Conservation (phyloP, 257 asterid species). For the Fraxinus americana region DNA sequence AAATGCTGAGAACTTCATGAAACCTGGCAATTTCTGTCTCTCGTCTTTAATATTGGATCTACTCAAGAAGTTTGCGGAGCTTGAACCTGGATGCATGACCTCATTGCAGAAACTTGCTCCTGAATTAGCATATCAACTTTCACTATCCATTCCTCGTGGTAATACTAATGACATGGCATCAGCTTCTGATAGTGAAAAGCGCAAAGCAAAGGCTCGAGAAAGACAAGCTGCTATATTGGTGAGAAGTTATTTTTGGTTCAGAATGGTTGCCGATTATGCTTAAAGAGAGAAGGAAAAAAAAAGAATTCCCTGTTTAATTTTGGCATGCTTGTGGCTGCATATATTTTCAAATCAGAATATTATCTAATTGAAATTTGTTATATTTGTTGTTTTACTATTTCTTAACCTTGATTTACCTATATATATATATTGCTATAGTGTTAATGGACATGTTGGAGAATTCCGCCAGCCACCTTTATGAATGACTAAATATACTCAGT, state of each 20-base stretch:
- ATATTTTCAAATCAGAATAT: not conserved
- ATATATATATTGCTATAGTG: not conserved
- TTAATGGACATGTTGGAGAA: conserved; percentile 17
- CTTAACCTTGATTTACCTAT: not conserved
- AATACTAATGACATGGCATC: conserved; percentile 38
- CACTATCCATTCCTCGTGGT: conserved; percentile 37
- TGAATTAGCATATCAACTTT: conserved; percentile 66
- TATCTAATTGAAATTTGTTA: not conserved
- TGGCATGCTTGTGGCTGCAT: not conserved
- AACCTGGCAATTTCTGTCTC: conserved; percentile 57
- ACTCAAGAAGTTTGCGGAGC: conserved; percentile 69
- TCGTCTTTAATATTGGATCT: conserved; percentile 58
- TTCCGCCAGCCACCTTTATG: conserved; percentile 18
- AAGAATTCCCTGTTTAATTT: not conserved
- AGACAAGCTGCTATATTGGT: conserved; percentile 97
- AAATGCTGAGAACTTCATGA: conserved; percentile 54
- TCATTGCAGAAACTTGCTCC: conserved; percentile 83
- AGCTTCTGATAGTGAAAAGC: conserved; percentile 66
- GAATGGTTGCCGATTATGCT: not conserved
- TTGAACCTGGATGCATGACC: conserved; percentile 73
- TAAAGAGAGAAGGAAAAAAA: not conserved
- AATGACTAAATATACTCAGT: conserved; percentile 10
- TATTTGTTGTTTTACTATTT: not conserved
- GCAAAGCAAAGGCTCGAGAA: conserved; percentile 92
- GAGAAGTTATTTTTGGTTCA: conserved; percentile 26